Evolutionary conservation across 2,329 filamentous ascomycete species (phyloP).

Genomic region (Mariannaea sp.): DNA sequence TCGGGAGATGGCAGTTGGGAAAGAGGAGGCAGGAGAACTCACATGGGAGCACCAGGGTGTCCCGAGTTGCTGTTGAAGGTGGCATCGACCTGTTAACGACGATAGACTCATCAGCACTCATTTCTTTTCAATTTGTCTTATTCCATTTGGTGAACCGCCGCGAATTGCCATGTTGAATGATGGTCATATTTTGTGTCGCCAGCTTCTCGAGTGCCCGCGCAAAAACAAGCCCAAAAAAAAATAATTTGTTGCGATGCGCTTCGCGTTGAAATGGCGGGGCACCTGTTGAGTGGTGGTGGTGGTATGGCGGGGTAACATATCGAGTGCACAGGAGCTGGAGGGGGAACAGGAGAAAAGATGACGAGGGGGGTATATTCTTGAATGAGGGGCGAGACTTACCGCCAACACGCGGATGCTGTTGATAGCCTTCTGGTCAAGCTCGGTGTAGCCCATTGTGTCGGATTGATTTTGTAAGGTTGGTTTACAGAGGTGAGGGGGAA

Average conservation of each 20-base stretch:
- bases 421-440: conserved; percentile 88
- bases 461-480: conserved; percentile 37
- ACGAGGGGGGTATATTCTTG: conserved; percentile 19
- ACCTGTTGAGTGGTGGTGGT: too few relatives aligned
- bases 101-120: conserved; percentile 36
- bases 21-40: conserved; percentile 41
- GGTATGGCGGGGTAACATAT: conserved; percentile 38
- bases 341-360: conserved; percentile 33
- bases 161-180: not conserved
- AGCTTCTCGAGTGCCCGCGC: too few relatives aligned
- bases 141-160: not conserved
- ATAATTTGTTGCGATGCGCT: conserved; percentile 14
- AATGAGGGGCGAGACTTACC: conserved; percentile 63
- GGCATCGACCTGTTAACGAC: conserved; percentile 81
- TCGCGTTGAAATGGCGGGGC: too few relatives aligned
- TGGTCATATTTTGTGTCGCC: not conserved
- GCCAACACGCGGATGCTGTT: conserved; percentile 98
- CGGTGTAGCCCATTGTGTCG: conserved; percentile 82
- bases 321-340: conserved; percentile 41
- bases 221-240: conserved; percentile 20
- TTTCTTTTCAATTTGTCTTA: conserved; percentile 4
- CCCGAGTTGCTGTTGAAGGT: conserved; percentile 95
- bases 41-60: conserved; percentile 98
- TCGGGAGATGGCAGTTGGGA: conserved; percentile 19
- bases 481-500: conserved; percentile 25